Base-by-base conservation (phyloP, 2,329 filamentous ascomycete species). In the Aotearoamyces nothofagi region DNA sequence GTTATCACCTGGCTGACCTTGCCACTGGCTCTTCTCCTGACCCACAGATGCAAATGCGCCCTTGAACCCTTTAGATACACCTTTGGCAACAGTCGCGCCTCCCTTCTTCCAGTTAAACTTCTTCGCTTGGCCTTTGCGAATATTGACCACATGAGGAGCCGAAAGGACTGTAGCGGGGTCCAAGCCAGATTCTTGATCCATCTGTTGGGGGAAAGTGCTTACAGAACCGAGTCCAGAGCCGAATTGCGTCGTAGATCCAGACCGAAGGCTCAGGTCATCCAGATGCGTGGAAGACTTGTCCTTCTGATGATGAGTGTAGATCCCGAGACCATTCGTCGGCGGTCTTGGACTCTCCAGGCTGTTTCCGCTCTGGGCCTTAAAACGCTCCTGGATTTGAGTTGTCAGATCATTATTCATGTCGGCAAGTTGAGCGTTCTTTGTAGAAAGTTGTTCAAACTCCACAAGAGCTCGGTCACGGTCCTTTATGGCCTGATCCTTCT, bases 61-160 rank as follows among this genome's bases (percentile, higher is more conserved):
- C 54, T 92, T 93, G 52, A 96, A 74, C 29, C 86, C 84, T 59
- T 94, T 94, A 36, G 80, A 79, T 29, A 96, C 80, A 47, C 86
- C 87, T 54, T 94, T 92, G 15, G 86, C 86, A 43, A 96, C 77
- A 32, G 81, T 86, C 55, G 92, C 87, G 22, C 82, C 82, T 22
- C 84, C 84, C 61, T 92, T 93, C 66, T 94, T 93, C 86, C 90
- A 96, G 57, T 93, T 93, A 57, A 94, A 94, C 53, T 94, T 96
- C 60, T 84, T 92, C 30, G 46, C 47, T 49, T 93, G 84, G 16
- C 80, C 84, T 57, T 94, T 96, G 44, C 84, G 75, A 37, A 96
- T 92, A 44, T 90, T 92, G 35, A 96, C 80, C 17, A 96, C 80
- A 35, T 92, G 90, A n/a, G 90, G 86, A 15, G 73, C 63, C 43